phyloP scores from a whole-genome alignment of 495 filamentous ascomycete genomes.

The Amphirosellinia nigrospora region DNA sequence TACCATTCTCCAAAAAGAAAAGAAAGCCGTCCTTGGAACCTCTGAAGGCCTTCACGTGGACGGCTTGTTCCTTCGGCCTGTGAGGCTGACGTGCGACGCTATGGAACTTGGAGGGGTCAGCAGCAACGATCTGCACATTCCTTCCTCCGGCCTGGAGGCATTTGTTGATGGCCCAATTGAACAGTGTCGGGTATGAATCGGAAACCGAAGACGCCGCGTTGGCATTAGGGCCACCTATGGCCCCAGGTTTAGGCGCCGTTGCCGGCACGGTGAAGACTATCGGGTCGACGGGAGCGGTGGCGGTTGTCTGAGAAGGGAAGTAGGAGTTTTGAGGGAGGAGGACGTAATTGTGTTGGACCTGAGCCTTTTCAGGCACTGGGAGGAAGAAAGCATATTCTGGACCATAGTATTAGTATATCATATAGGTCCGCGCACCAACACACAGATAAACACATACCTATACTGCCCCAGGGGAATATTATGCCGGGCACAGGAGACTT shows the following conservation, averaged over 20 bases:
- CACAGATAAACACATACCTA: slow-evolving; percentile 63
- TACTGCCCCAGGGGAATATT: slow-evolving; percentile 67
- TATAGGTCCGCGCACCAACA: not conserved
- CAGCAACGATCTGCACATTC: slow-evolving; percentile 66
- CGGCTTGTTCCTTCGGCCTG: slow-evolving; percentile 87
- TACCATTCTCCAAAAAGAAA: slow-evolving; percentile 85
- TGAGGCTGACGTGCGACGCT: slow-evolving; percentile 80
- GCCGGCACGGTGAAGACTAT: slow-evolving; percentile 85
- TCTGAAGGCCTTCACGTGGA: slow-evolving; percentile 87
- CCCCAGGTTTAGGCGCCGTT: slow-evolving; percentile 69
- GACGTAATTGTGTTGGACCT: slow-evolving; percentile 87
- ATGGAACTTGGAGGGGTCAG: slow-evolving; percentile 76
- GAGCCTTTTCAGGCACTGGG: slow-evolving; percentile 88
- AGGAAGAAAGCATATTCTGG: slow-evolving; percentile 79
- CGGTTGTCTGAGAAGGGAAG: slow-evolving; percentile 46
- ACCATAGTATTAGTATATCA: slow-evolving; percentile 31
- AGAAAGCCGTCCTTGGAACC: slow-evolving; percentile 96
- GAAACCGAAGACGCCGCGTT: slow-evolving; percentile 58
- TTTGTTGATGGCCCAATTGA: slow-evolving; percentile 69
- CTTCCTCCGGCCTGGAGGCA: slow-evolving; percentile 60
- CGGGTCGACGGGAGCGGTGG: slow-evolving; percentile 60
- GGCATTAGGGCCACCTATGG: slow-evolving; percentile 51
- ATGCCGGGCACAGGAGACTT: slow-evolving; percentile 73
- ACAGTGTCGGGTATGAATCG: slow-evolving; percentile 64
- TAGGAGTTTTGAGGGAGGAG: slow-evolving; percentile 75